Evolutionary conservation across 768 basidiomycete species (phyloP), one percentile per base, ranked within the genome.

Genomic region (Amyloporia xantha): DNA sequence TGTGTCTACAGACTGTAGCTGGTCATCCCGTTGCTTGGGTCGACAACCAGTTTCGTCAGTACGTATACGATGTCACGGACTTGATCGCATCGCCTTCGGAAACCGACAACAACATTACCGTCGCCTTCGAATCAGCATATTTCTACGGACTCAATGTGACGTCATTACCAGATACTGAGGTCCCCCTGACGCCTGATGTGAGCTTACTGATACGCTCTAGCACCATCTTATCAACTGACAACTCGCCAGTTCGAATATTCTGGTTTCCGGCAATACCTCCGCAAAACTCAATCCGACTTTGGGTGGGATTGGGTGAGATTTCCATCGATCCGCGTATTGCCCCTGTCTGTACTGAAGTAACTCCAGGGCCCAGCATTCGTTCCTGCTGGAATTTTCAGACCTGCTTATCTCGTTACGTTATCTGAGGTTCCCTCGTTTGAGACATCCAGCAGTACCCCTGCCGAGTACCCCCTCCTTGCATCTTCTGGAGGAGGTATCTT

Each of bases 261-360:
- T 9, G 70, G 66, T 11, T 68, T 73, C 28, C 72, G 72, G 42
- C 66, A 70, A 24, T 79, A 68, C 62, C 66, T 78, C 23, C 71
- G 78, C 1, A 79, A 82, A 57, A 66, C 70, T 2, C 65, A 71
- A 26, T 72, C 71, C 2, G 78, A 82, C 56, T 81, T 79, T 51
- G 79, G 80, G 1, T 82, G 78, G 78, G 78, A 81, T 60, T 81
- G 77, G 78, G 75, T 78, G 49, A 21, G 60, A 48, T 3, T 19
- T 21, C 4, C n/a, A n/a, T 1, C 11, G 0, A 6, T 36, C 5
- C 12, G 6, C 17, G 15, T n/a, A 19, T 0, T 19, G n/a, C 2
- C 7, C 15, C 2, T 35, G 33, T n/a, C 33, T n/a, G n/a, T 35
- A 27, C 27, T 26, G 21, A 15, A 24, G 15, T 20, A 3, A 12